Evolutionary conservation across 2,329 filamentous ascomycete genomes (phyloP).

Genomic region (Fusarium floridanum): DNA sequence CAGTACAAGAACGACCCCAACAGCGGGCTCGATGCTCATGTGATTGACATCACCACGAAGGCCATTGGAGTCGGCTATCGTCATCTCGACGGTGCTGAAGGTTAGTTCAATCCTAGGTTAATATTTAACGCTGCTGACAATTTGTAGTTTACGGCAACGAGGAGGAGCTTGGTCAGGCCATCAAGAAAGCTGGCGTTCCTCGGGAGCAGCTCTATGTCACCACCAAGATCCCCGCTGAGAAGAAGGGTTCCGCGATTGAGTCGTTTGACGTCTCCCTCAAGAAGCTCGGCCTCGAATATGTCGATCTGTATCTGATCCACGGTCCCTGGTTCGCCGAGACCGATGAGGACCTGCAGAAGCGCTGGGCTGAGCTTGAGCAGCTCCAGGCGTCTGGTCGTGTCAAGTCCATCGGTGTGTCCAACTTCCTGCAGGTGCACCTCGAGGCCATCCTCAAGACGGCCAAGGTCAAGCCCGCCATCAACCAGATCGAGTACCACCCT

Average conservation of each 20-base stretch:
- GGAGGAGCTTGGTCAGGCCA: constrained; percentile 77
- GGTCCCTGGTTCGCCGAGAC: constrained; percentile 65
- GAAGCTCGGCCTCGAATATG: constrained; percentile 76
- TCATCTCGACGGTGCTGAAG: constrained; percentile 81
- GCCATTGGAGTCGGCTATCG: constrained; percentile 78
- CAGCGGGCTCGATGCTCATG: constrained; percentile 66
- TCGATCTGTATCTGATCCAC: constrained; percentile 79
- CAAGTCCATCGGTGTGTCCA: constrained; percentile 81
- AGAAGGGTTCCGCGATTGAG: constrained; percentile 58
- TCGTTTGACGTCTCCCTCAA: constrained; percentile 71
- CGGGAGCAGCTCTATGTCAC: constrained; percentile 78
- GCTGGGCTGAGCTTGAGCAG: constrained; percentile 72
- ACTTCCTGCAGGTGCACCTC: constrained; percentile 72
- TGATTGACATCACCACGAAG: constrained; percentile 64
- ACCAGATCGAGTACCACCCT: constrained; percentile 87
- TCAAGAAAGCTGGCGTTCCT: constrained; percentile 74
- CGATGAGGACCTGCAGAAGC: constrained; percentile 66
- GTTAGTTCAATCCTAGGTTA: constrained; percentile 53
- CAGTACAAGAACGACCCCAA: constrained; percentile 66
- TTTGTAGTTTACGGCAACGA: constrained; percentile 72
- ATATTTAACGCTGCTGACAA: not conserved
- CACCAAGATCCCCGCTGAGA: constrained; percentile 66
- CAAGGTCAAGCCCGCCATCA: constrained; percentile 74
- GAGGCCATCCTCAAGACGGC: constrained; percentile 70
- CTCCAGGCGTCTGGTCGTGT: constrained; percentile 76